These are phyloP conservation scores for Evernia prunastri DNA, from an alignment of 495 filamentous ascomycete genomes.

Conservation along the genomic window DNA sequence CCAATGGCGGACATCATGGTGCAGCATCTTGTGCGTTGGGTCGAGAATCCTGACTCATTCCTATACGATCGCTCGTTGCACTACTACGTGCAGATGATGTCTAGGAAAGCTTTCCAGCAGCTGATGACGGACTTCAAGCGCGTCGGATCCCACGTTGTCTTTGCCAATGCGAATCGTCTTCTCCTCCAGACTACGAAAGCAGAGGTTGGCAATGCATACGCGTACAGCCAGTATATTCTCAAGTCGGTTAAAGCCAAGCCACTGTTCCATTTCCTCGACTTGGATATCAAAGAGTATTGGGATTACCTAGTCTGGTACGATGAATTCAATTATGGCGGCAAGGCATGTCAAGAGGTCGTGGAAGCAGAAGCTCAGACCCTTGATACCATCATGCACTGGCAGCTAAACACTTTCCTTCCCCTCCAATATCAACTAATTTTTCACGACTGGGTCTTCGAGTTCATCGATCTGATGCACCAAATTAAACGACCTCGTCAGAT, in stretches of 20 bases:
- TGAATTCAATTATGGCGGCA: constrained; percentile 96
- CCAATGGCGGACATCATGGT: constrained; percentile 97
- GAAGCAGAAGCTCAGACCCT: constrained; percentile 81
- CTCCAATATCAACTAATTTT: constrained; percentile 73
- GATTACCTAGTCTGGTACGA: constrained; percentile 99
- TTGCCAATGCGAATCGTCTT: constrained; percentile 80
- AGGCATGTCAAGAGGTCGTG: constrained; percentile 75
- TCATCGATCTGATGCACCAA: constrained; percentile 88
- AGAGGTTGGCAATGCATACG: constrained; percentile 94
- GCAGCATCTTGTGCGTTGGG: constrained; percentile 94
- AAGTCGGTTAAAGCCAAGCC: constrained; percentile 94
- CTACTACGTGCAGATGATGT: constrained; percentile 98
- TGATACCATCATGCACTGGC: constrained; percentile 97
- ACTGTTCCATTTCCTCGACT: constrained; percentile 92
- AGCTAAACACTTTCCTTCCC: constrained; percentile 83
- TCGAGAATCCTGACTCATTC: constrained; percentile 82
- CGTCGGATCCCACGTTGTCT: constrained; percentile 89
- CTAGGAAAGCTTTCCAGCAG: constrained; percentile 89
- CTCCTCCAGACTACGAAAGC: constrained; percentile 93
- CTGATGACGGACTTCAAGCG: constrained; percentile 95
- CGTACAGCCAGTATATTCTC: constrained; percentile 93
- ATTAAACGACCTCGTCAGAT: constrained; percentile 56
- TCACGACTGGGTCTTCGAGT: constrained; percentile 88
- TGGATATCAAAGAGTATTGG: constrained; percentile 99
- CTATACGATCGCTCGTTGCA: constrained; percentile 95